Conservation (phyloP, 768 basidiomycete genomes). For the Inosperma sp. region DNA sequence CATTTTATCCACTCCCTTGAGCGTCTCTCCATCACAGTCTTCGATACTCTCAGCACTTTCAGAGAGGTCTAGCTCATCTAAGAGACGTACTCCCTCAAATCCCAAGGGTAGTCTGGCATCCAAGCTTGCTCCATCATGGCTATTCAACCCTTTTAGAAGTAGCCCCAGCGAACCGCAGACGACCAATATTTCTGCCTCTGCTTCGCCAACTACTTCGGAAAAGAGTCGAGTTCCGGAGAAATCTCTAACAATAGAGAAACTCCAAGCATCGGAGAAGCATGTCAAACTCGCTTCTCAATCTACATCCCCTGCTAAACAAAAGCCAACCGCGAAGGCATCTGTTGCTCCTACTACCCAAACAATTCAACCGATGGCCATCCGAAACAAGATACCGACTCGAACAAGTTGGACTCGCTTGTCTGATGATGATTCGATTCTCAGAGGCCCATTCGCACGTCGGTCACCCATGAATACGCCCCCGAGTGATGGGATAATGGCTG, state of each 20-base stretch:
- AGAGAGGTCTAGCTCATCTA: constrained; percentile 44
- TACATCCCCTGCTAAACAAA: constrained; percentile 31
- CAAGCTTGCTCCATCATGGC: constrained; percentile 71
- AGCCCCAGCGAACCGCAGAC: constrained; percentile 61
- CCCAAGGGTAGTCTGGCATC: constrained; percentile 45
- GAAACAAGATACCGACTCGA: constrained; percentile 33
- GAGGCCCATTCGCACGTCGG: constrained; percentile 45
- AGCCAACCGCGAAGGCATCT: constrained; percentile 34
- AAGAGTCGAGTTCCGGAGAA: not conserved
- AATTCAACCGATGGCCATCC: constrained; percentile 43
- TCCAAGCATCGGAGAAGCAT: constrained; percentile 2
- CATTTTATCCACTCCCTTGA: constrained; percentile 35
- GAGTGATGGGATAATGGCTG: constrained; percentile 55
- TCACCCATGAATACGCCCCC: constrained; percentile 70
- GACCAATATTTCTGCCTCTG: constrained; percentile 48
- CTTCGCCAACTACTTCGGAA: constrained; percentile 24
- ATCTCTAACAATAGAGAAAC: constrained; percentile 9
- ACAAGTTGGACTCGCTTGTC: constrained; percentile 47
- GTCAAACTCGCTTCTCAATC: constrained; percentile 10
- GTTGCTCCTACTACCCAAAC: constrained; percentile 31
- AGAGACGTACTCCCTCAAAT: constrained; percentile 14
- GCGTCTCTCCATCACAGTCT: constrained; percentile 61
- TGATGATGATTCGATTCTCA: constrained; percentile 55
- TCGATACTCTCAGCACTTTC: constrained; percentile 59
- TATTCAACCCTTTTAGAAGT: constrained; percentile 71